Conservation (phyloP, 1,284 basidiomycete genomes). For the Cryptococcus sp. region DNA sequence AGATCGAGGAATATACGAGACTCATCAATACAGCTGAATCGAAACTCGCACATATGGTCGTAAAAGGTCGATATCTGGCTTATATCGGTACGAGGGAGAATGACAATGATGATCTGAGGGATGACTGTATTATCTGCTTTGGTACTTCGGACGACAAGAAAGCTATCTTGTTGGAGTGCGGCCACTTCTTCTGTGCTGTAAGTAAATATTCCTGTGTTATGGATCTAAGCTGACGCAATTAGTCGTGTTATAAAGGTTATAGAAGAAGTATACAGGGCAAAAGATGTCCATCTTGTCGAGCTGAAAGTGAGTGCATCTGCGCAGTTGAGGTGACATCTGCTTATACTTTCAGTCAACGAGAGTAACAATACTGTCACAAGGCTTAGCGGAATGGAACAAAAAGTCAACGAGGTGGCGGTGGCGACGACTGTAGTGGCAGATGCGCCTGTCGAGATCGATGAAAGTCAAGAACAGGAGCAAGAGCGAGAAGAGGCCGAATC, state of each 20-base stretch:
- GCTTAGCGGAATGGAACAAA: constrained; percentile 44
- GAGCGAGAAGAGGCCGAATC: background rate
- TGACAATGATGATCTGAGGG: constrained; percentile 22
- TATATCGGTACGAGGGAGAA: constrained; percentile 23
- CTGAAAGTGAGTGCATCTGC: constrained; percentile 17
- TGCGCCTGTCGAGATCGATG: background rate
- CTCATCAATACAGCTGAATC: constrained; percentile 22
- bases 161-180: constrained; percentile 34
- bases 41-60: constrained; percentile 23
- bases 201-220: constrained; percentile 2
- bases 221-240: background rate
- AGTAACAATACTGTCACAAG: constrained; percentile 89
- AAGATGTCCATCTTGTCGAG: constrained; percentile 37
- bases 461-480: background rate
- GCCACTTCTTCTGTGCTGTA: constrained; percentile 41
- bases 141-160: constrained; percentile 37
- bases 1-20: constrained; percentile 10
- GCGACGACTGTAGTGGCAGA: background rate
- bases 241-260: constrained; percentile 38
- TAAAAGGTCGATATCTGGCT: constrained; percentile 34
- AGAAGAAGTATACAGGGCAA: constrained; percentile 20
- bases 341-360: constrained; percentile 49
- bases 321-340: background rate
- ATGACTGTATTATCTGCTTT: constrained; percentile 43
- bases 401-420: background rate